Evolutionary conservation across 306 rosid genomes (phyloP), one percentile per base, ranked within the genome.

Genomic region (Fagus crenata): DNA sequence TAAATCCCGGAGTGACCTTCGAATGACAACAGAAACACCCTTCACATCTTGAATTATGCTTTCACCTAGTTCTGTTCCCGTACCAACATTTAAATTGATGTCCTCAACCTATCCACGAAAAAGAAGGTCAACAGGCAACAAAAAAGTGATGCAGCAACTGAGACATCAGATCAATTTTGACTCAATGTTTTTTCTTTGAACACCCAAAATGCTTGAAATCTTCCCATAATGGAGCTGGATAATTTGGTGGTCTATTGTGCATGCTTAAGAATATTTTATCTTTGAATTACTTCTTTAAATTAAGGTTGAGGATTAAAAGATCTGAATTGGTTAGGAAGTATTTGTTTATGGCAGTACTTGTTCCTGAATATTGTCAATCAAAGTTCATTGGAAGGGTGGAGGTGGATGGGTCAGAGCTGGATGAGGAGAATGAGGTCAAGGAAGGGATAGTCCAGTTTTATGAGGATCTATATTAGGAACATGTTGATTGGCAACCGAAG

Each of bases 41-140:
- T 88, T 89, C 84, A 95, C 99, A 70, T 86, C 97, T 80, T 92
- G 92, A 88, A 95, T 82, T 76, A 92, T 95, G 85, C 96, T 95
- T 82, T 92, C 97, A 4, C 99, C 97, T 58, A 90, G 73, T 76
- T 92, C 87, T 41, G 82, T 59, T 75, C 96, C 94, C 68, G 87
- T 86, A 72, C 97, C 99, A 79, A 95, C 97, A 85, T 92, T 95
- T 89, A 95, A 79, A 82, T 95, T 90, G 83, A 95, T 90, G 73
- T 95, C 96, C 76, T 95, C 97, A 40, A 95, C 90, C 99, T 95
- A 81, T 81, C 69, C 67, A 74, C 71, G 79, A 58, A 43, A 43
- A 82, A 74, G 54, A 79, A 31, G 59, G 78, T 32, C 71, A 65
- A 69, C 14, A 37, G 35, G 54, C 53, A 51, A 7, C 33, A 18